Percentiles rank a stretch among this genome's conserved stretches.
phyloP scores from a whole-genome alignment of 2,329 filamentous ascomycete species.

The Fusarium falciforme region DNA sequence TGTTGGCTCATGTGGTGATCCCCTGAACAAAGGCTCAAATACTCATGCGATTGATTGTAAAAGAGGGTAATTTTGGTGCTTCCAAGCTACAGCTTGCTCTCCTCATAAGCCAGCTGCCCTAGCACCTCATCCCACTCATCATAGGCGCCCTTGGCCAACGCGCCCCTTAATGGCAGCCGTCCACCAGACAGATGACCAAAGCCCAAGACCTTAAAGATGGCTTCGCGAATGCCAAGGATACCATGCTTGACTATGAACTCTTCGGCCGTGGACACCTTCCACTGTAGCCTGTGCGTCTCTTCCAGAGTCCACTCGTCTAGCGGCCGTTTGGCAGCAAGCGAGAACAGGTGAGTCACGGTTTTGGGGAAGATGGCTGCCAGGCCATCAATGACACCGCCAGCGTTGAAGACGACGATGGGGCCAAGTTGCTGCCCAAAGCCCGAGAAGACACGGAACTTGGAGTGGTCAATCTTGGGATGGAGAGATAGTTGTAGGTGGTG shows the following conservation, averaged over 20 bases:
- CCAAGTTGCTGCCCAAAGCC: conserved; percentile 74
- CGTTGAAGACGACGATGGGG: conserved; percentile 71
- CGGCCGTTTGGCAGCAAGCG: conserved; percentile 49
- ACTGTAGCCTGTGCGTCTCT: conserved; percentile 70
- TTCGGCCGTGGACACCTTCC: conserved; percentile 69
- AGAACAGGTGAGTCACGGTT: conserved; percentile 68
- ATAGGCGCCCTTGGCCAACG: conserved; percentile 58
- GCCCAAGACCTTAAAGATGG: conserved; percentile 65
- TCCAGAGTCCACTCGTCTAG: conserved; percentile 56
- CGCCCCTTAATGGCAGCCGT: conserved; percentile 67
- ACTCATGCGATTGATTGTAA: too few relatives aligned
- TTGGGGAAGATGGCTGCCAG: conserved; percentile 74
- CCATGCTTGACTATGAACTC: conserved; percentile 71
- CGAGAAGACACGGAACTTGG: conserved; percentile 69
- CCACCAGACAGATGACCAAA: conserved; percentile 68
- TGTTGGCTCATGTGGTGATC: too few relatives aligned
- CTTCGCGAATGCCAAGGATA: conserved; percentile 73
- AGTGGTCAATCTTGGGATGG: conserved; percentile 67
- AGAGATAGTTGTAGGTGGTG: conserved; percentile 70
- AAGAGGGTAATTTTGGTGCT: too few relatives aligned
- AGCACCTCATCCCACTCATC: conserved; percentile 28
- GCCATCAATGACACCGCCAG: conserved; percentile 74
- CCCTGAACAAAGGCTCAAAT: too few relatives aligned
- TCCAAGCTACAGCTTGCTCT: conserved; percentile 8
- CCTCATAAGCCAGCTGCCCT: conserved; percentile 24